Evolutionary conservation across 148 eudicot species (phyloP), one percentile per base, ranked within the genome.

Genomic region (Chenopodium berlandieri): DNA sequence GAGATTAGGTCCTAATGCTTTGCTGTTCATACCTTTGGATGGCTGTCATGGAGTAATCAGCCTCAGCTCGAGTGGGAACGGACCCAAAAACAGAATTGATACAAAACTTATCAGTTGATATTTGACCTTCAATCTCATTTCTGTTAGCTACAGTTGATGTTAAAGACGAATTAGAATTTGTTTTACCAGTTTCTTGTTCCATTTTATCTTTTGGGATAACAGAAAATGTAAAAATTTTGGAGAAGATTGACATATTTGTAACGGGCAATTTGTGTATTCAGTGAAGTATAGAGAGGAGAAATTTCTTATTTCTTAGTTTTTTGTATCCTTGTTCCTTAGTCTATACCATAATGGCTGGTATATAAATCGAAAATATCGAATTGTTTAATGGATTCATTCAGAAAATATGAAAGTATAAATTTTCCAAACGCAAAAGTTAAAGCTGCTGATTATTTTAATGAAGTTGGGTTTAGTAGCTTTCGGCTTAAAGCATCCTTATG

Each of bases 31-130:
- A 87, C 91, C 87, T 84, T 73, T 80, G 87, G 68, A 89, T 81
- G 75, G 85, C 81, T 66, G 81, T 34, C 23, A 89, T 66, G 30
- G 91, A 90, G 20, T 75, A 54, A 70, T 86, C 73, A 7, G 83
- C 88, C 84, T 89, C 91, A 32, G 31, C 52, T 22, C 60, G 75
- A 50, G 86, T 75, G 0, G 91, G 90, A 74, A 70, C 86, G 56
- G 84, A 65, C 52, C 84, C 82, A 27, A 89, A 84, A 75, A 79
- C 67, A 74, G 78, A 71, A 37, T 75, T 80, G 70, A 68, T 2
- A 17, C 31, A 25, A 17, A 31, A 77, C 73, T 52, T 60, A 40
- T n/a, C 60, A 54, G 56, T 40, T 40, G 79, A 77, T 37, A 23
- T 19, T 68, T 66, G 44, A n/a, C n/a, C 14, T 17, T 1, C 32